Conservation (phyloP, 208 protist species). For the Hexamita inflata region DNA sequence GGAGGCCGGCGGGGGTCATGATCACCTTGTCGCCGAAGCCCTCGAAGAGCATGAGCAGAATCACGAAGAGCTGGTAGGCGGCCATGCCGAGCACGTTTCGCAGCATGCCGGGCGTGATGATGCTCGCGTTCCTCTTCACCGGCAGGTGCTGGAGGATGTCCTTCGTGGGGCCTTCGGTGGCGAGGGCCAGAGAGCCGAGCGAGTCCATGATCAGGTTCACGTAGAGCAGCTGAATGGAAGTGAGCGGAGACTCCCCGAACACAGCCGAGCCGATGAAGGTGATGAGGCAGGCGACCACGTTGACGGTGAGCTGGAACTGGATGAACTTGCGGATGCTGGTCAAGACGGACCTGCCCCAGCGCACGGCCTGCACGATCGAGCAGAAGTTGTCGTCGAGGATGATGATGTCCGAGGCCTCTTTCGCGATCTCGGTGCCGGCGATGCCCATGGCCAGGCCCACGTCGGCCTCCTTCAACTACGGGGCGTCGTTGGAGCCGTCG, state of each 20-base stretch:
- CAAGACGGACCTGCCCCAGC: constrained; percentile 90
- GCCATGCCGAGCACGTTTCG: constrained; percentile 1
- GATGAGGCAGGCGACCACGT: constrained; percentile 75
- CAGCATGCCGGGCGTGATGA: constrained; percentile 24
- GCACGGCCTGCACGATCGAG: constrained; percentile 78
- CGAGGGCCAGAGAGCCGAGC: constrained; percentile 79
- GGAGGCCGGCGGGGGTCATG: background rate
- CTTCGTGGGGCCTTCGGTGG: constrained; percentile 69
- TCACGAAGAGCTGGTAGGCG: background rate
- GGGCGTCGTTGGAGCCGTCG: constrained; percentile 74
- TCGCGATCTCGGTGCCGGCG: constrained; percentile 75
- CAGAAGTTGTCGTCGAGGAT: constrained; percentile 90
- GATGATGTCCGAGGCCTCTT: constrained; percentile 69
- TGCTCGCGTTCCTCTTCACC: background rate
- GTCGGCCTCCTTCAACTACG: constrained; percentile 72
- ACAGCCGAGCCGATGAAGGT: constrained; percentile 62
- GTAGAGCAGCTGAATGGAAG: constrained; percentile 71
- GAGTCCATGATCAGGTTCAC: constrained; percentile 97
- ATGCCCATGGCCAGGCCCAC: constrained; percentile 88
- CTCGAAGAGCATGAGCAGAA: background rate
- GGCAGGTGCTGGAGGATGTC: constrained; percentile 22
- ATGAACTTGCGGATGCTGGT: constrained; percentile 25
- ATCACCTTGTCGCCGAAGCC: background rate
- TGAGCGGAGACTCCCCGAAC: constrained; percentile 29
- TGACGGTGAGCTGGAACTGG: constrained; percentile 91